Evolutionary conservation across 352 stramenopile species (phyloP).

Genomic region (Phytophthora idaei): DNA sequence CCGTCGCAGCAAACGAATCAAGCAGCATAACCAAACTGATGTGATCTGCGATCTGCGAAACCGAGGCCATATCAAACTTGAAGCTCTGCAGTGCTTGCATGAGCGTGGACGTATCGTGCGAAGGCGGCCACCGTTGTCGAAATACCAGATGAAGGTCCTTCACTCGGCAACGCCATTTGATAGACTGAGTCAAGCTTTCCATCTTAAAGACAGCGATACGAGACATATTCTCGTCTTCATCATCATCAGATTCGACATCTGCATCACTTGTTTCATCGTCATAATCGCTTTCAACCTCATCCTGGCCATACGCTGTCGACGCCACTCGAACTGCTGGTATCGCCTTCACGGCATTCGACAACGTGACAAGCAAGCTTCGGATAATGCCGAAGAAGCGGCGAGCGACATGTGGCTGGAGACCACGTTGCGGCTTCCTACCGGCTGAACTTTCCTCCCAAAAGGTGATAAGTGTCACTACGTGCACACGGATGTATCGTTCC

Average conservation of each 20-base stretch:
- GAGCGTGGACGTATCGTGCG: conserved; percentile 50
- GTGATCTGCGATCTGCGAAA: conserved; percentile 58
- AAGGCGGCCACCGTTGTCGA: conserved; percentile 60
- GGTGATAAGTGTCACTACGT: conserved; percentile 79
- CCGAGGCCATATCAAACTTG: conserved; percentile 44
- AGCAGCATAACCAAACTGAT: conserved; percentile 80
- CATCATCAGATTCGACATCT: conserved; percentile 34
- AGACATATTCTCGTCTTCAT: conserved; percentile 28
- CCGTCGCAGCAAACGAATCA: conserved; percentile 78
- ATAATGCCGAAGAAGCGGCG: conserved; percentile 84
- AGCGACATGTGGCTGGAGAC: conserved; percentile 77
- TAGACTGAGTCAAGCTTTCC: conserved; percentile 46
- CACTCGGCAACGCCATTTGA: conserved; percentile 55
- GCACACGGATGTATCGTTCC: conserved; percentile 82
- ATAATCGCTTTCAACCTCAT: conserved; percentile 31
- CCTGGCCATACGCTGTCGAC: conserved; percentile 8
- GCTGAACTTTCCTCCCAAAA: conserved; percentile 85
- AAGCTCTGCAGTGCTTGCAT: conserved; percentile 54
- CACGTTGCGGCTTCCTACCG: conserved; percentile 67
- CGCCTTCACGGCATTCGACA: conserved; percentile 43
- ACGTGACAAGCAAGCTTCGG: conserved; percentile 54
- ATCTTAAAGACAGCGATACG: conserved; percentile 40
- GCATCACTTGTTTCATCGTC: conserved; percentile 40
- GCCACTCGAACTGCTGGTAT: conserved; percentile 12
- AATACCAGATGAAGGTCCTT: conserved; percentile 58